Evolutionary conservation across 441 rosid genomes (phyloP).

Genomic region (Breynia disticha): DNA sequence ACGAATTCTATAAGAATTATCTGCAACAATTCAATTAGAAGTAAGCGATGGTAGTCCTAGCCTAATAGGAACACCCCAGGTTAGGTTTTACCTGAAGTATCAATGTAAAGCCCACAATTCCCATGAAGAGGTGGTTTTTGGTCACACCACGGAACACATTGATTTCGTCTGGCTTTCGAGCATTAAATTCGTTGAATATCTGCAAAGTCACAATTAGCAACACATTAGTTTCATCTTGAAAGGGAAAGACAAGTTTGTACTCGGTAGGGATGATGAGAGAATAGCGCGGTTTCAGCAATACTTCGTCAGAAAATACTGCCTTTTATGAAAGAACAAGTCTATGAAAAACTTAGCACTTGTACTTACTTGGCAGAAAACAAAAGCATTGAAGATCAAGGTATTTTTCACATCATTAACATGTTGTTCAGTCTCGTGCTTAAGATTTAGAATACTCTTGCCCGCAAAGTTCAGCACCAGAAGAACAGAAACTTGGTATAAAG

Average conservation of each 20-base stretch:
- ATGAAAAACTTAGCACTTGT: no score
- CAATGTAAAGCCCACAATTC: constrained; percentile 54
- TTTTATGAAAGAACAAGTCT: no score
- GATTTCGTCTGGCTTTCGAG: constrained; percentile 87
- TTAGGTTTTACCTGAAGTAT: constrained; percentile 61
- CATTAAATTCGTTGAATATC: constrained; percentile 94
- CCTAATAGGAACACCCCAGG: neutral
- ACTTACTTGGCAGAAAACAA: constrained; percentile 88
- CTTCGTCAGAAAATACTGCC: no score
- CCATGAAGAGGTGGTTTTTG: constrained; percentile 65
- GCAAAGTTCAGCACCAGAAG: constrained; percentile 75
- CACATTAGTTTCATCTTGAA: no score
- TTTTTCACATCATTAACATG: constrained; percentile 61
- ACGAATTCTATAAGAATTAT: constrained; percentile 71
- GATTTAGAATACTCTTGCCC: constrained; percentile 49
- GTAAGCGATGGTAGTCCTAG: neutral
- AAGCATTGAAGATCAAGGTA: constrained; percentile 86
- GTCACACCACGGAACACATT: constrained; percentile 75
- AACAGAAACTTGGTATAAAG: constrained; percentile 66
- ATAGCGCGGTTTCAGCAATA: no score
- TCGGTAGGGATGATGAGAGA: neutral
- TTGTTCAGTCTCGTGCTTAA: constrained; percentile 33
- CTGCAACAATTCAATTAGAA: constrained; percentile 26
- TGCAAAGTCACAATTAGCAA: constrained; percentile 21
- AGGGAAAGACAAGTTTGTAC: no score